These are phyloP conservation scores for Graphiopsis chlorocephala DNA, from an alignment of 2,329 filamentous ascomycete species.

Conservation along the genomic window DNA sequence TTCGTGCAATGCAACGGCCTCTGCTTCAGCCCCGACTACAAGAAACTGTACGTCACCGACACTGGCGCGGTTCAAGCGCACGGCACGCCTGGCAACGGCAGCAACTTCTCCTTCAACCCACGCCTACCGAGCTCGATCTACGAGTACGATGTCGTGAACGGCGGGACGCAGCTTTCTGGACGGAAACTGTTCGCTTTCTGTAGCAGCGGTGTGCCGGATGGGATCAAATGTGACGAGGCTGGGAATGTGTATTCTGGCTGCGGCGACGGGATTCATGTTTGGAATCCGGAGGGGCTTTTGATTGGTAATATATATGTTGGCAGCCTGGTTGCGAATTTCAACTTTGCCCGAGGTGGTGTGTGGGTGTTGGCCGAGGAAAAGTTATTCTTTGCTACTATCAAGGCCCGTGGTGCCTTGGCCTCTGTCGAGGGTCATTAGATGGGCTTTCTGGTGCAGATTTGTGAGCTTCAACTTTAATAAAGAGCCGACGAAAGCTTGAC, in stretches of 20 bases:
- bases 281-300: slow-evolving; percentile 48
- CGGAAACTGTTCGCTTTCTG: slow-evolving; percentile 53
- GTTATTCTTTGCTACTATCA: slow-evolving; percentile 20
- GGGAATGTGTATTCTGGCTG: slow-evolving; percentile 58
- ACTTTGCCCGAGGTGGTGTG: slow-evolving; percentile 18
- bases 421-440: slow-evolving; percentile 19
- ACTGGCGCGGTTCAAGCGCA: slow-evolving; percentile 44
- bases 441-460: not conserved
- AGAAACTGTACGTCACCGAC: slow-evolving; percentile 54
- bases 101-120: slow-evolving; percentile 29
- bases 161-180: slow-evolving; percentile 27
- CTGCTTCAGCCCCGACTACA: slow-evolving; percentile 52
- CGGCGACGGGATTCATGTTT: slow-evolving; percentile 56
- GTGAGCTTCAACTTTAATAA: not conserved
- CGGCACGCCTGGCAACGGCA: slow-evolving; percentile 19
- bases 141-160: slow-evolving; percentile 35
- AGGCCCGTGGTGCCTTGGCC: slow-evolving; percentile 19
- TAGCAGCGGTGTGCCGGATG: slow-evolving; percentile 57
- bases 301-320: slow-evolving; percentile 59
- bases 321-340: slow-evolving; percentile 34
- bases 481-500: not conserved
- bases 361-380: slow-evolving; percentile 24
- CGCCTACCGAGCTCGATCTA: slow-evolving; percentile 39
- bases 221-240: slow-evolving; percentile 52
- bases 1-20: slow-evolving; percentile 56